Conservation (phyloP, 129 eudicot species). For the Pseudognaphalium luteoalbum region DNA sequence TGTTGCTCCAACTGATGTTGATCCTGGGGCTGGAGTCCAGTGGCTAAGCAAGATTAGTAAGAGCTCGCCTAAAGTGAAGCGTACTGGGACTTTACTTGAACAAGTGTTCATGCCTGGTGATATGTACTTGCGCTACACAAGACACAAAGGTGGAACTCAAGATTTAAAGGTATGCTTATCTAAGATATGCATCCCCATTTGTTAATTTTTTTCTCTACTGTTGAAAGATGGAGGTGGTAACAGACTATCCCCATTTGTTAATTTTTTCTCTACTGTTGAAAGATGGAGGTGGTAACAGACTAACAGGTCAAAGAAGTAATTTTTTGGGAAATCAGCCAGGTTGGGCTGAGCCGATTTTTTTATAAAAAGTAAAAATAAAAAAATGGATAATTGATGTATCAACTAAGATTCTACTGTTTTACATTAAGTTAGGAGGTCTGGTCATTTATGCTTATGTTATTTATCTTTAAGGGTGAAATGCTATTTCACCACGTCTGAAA, state of each 20-base stretch:
- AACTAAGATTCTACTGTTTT: background rate
- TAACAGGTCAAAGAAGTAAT: background rate
- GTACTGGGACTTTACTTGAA: slow-evolving; percentile 93
- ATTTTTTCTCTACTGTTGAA: background rate
- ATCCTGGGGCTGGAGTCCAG: slow-evolving; percentile 97
- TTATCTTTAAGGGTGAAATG: background rate
- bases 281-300: background rate
- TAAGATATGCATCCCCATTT: background rate
- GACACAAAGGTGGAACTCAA: slow-evolving; percentile 84
- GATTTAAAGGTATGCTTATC: slow-evolving; percentile 61
- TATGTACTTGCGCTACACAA: slow-evolving; percentile 80
- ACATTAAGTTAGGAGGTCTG: background rate
- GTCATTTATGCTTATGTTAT: too few species aligned
- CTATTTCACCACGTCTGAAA: background rate
- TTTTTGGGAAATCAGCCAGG: background rate
- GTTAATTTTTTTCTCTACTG: background rate
- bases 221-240: background rate
- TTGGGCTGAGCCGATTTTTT: background rate
- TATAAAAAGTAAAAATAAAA: background rate
- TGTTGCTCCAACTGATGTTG: slow-evolving; percentile 99
- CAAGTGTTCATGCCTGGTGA: slow-evolving; percentile 96
- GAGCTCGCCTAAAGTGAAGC: slow-evolving; percentile 92
- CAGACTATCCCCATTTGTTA: background rate
- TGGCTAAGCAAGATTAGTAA: slow-evolving; percentile 88
- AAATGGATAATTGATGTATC: background rate